Base-by-base conservation (phyloP, 352 stramenopile species). In the Phytophthora boehmeriae region DNA sequence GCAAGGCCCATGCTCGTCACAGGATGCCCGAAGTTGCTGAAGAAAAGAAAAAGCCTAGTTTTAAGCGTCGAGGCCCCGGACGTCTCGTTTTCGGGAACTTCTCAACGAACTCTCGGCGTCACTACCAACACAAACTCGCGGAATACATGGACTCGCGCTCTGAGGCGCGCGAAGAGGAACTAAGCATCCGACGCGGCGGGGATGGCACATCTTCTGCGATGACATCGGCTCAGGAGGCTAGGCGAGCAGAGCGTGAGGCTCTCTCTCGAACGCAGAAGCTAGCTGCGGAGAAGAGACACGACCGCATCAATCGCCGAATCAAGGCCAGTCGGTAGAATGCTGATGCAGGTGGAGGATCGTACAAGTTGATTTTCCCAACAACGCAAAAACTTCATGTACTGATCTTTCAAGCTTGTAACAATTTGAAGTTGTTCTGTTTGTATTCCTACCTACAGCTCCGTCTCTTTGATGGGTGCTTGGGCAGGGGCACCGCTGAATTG, bases 11-110 rank as follows among this genome's bases (percentile, higher is more conserved):
- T 17, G 49, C 57, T 38, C 38, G 51, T 35, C 59, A 44, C 23
- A 65, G 65, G 19, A 34, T 60, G 10, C n/a, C 38, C 36, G 46
- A 70, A 32, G 47, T 59, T 9, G 70, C 75, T 17, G 52, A 39
- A 9, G 54, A 63, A 14, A 63, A 58, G 23, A 63, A 64, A 25
- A 63, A 54, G 16, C 30, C 53, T 30, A 41, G 57, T 14, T 69
- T 68, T 11, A 77, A 86, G 47, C 68, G 70, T 28, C 54, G 63
- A 49, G 68, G 70, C 11, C 81, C 80, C 11, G 86, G 86, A 10
- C 76, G 86, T n/a, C 46, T 95, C 0, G 51, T 92, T 13, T 93
- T 95, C 47, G 83, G 84, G 4, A 71, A 84, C 52, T 93, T 90
- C 48, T 68, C 83, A n/a, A 78, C 78, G 10, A 73, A 80, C 5